phyloP scores from a whole-genome alignment of 2,329 filamentous ascomycete species.

The Lasiodiplodia citricola region DNA sequence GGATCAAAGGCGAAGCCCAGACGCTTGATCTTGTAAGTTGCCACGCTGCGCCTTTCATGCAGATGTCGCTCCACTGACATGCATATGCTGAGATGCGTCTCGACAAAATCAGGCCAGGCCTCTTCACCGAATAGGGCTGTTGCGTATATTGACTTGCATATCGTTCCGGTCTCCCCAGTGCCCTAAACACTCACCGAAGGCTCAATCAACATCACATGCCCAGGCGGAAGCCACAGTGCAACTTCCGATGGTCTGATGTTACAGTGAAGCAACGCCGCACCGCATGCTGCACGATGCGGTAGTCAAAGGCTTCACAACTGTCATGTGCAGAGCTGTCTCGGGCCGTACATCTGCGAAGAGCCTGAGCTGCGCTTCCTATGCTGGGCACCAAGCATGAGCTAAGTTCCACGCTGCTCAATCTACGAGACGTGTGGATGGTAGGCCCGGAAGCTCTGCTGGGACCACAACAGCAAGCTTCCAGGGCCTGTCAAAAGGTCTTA shows the following conservation, averaged over 20 bases:
- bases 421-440: no score
- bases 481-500: no score
- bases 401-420: no score
- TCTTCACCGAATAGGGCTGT: neutral
- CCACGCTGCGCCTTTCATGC: neutral
- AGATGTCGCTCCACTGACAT: neutral
- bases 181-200: neutral
- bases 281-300: neutral
- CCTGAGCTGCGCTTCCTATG: neutral
- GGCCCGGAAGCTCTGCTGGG: no score
- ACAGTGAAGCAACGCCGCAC: neutral
- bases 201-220: neutral
- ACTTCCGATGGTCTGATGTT: conserved; percentile 1
- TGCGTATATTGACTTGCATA: neutral
- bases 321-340: neutral
- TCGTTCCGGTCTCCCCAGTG: neutral
- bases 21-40: neutral
- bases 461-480: no score
- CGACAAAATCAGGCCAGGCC: neutral
- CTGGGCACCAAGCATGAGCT: neutral
- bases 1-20: neutral
- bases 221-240: neutral
- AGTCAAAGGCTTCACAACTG: neutral
- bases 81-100: neutral
- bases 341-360: neutral